Evolutionary conservation across 192 early-diverging fungal genomes (phyloP), one percentile per base, ranked within the genome.

Genomic region (Entophlyctis luteolus): DNA sequence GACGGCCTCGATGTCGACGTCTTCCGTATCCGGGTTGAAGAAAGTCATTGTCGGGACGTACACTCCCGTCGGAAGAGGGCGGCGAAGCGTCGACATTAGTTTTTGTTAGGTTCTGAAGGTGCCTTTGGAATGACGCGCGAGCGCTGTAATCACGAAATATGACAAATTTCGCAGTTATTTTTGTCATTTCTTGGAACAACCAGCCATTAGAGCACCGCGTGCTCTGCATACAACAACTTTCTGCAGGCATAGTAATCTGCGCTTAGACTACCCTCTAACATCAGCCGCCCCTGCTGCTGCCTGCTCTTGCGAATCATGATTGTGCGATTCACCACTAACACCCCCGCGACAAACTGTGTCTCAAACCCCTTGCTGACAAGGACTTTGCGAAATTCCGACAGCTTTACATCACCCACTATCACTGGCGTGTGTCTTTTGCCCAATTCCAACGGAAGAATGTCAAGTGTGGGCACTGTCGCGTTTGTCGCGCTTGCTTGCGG

Each of bases 341-440:
- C 81, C 48, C 91, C 91, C 25, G 82, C 81, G 54, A 87, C 88
- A 72, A 98, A 97, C 60, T 91, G 86, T 8, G 93, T 88, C 2
- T 75, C 62, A 31, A 92, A 88, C 0, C 94, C 93, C 55, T 88
- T 85, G 2, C 76, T 68, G 20, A 83, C 83, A 32, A 96, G 74
- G 2, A 90, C 70, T 10, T 79, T 72, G 28, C 89, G 85, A 56
- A 98, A 87, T 72, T 91, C 87, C 58, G 91, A 89, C 49, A 98
- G 80, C 34, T 84, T 84, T 27, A 94, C 67, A 72, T 96, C 91
- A 16, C 96, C 96, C 14, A 97, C 87, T 45, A 92, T 78, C 2
- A 93, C 86, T 3, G 94, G 85, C 20, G 69, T 74, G 29, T 87
- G 84, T 14, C 31, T 71, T 57, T 77, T 77, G 45, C 60, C 62